Evolutionary conservation across 2,329 filamentous ascomycete genomes (phyloP), one percentile per base, ranked within the genome.

Genomic region (Claviceps arundinis): DNA sequence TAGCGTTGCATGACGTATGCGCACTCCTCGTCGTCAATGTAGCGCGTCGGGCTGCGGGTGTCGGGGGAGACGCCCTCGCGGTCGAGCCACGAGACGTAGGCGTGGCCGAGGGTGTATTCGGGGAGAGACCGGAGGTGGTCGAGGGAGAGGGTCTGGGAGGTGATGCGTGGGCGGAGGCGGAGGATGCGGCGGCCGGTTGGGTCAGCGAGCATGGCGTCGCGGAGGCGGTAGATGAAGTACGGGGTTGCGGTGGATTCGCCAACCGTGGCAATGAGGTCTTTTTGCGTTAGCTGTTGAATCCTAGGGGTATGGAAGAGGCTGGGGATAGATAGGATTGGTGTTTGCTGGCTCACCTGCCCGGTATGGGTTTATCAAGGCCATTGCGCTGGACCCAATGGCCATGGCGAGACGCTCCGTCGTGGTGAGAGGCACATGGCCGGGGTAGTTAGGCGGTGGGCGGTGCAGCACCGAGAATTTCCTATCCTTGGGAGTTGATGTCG

Each of bases 1-100:
- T 98, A 98, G 51, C 93, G 82, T 73, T 97, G 93, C 87, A 98
- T 94, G 17, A 97, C 93, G 71, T 97, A 98, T 38, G 93, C 93
- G 66, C 90, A 95, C 70, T 98, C 93, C 60, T 86, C 84, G 64
- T 97, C 84, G 67, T 97, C 90, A 56, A 98, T 89, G 71, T 95
- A 97, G 50, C 87, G 81, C 42, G 98, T 93, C 2, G 69, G 66
- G 42, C 84, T 75, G 46, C 93, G 82, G 6, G 91, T 95, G 67
- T 98, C 93, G 1, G 93, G 93, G 8, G 87, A 87, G 14, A 98
- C 91, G 55, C 88, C 87, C 68, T 98, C 93, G 46, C 87, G 80
- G 68, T 96, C 89, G n/a, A 97, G 77, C 91, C 93, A 98, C 50
- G 75, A 77, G 8, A 84, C 87, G 69, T 97, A 98, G 49, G 85